Evolutionary conservation across 2,329 filamentous ascomycete species (phyloP), one percentile per base, ranked within the genome.

Genomic region (Neospermospora avenae): DNA sequence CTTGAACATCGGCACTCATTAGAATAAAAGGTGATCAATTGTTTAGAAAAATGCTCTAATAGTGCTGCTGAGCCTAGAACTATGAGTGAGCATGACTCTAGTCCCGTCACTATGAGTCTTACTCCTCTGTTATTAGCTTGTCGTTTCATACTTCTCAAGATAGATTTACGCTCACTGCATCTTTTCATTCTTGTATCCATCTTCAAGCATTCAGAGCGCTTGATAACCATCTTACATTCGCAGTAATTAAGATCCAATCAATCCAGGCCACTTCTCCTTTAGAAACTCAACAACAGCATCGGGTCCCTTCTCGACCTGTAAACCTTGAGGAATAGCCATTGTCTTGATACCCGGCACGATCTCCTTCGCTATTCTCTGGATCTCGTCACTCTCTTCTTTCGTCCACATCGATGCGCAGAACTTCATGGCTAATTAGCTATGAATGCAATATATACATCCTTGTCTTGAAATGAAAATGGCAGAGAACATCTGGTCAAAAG

Each of bases 371-470:
- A 78, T 77, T 1, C 69, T 65, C 24, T 76, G 72, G 25, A 83
- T 81, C 61, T 76, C 68, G 6, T 73, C 66, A 24, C 76, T 76
- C 69, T 84, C 74, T 63, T 83, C 79, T 0, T 75, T 67, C 0
- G 76, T 75, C 77, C 76, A 79, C 77, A 78, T 78, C n/a, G 76
- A 87, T 2, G 85, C 85, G 55, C 80, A 84, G 74, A 85, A 86
- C 81, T 86, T 54, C 3, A n/a, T 22, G 1, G 31, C 35, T 18
- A 6, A 4, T 57, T 20, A 56, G 25, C n/a, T 37, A 54, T 31
- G 8, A 13, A n/a, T 20, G 1, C 10, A 28, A 13, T 20, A 18
- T n/a, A n/a, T n/a, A n/a, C n/a, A n/a, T n/a, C 34, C 6, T 39
- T 24, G n/a, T 3, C 14, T 42, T 45, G 31, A 16, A 3, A 18